Evolutionary conservation across 805 yeast genomes (phyloP).

Genomic region (Wickerhamomyces pijperi): DNA sequence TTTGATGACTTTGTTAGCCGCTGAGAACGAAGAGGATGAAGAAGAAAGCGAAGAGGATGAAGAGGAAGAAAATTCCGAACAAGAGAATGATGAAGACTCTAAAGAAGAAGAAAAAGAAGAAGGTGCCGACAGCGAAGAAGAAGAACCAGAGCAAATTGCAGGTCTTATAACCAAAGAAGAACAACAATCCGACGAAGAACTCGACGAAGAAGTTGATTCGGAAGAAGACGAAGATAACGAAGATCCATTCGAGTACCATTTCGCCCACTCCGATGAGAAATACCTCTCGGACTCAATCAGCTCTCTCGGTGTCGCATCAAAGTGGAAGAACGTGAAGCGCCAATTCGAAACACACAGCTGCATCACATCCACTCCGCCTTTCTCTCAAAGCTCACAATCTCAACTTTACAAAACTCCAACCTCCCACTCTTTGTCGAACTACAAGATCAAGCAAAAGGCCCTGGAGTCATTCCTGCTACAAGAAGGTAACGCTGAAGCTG

Average conservation of each 20-base stretch:
- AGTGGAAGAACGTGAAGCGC: conserved; percentile 17
- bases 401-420: conserved; percentile 11
- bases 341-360: conserved; percentile 11
- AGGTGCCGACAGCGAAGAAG: conserved; percentile 24
- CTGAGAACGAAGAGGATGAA: conserved; percentile 28
- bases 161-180: conserved; percentile 14
- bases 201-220: conserved; percentile 20
- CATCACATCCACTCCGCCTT: conserved; percentile 17
- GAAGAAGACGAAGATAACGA: conserved; percentile 27
- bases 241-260: conserved; percentile 77
- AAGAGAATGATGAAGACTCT: conserved; percentile 10
- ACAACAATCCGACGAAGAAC: conserved; percentile 14
- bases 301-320: conserved; percentile 16
- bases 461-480: conserved; percentile 16
- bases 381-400: conserved; percentile 3
- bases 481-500: conserved; percentile 8
- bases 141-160: conserved; percentile 17
- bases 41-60: conserved; percentile 5
- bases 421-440: conserved; percentile 19
- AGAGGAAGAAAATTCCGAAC: conserved; percentile 6
- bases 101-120: conserved; percentile 18
- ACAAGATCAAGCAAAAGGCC: conserved; percentile 36
- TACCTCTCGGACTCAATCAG: conserved; percentile 26
- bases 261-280: conserved; percentile 33
- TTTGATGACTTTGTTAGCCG: conserved; percentile 45